Conservation (phyloP, 2,329 filamentous ascomycete species). For the Knufia fluminis region DNA sequence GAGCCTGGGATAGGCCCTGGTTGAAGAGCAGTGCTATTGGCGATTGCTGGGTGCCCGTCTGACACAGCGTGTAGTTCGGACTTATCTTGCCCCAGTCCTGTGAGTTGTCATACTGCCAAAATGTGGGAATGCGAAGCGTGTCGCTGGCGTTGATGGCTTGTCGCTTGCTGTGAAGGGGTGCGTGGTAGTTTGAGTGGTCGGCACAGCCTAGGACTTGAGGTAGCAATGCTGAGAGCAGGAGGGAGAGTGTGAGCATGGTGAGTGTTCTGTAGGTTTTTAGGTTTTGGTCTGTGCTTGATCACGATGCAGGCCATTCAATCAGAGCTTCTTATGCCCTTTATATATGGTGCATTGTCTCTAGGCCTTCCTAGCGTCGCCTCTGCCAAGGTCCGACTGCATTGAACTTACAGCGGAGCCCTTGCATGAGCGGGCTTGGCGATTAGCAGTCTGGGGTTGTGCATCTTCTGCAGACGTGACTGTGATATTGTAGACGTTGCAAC, state of each 20-base stretch:
- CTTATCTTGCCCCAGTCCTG: conserved; percentile 8
- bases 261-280: too few species aligned
- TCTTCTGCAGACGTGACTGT: too few species aligned
- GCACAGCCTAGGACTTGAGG: conserved; percentile 8
- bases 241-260: not conserved
- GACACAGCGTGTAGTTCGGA: conserved; percentile 36
- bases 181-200: conserved; percentile 1
- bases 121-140: conserved; percentile 6
- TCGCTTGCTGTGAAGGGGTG: not conserved
- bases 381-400: too few species aligned
- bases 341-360: too few species aligned
- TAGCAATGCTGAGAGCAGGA: not conserved
- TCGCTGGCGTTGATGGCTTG: not conserved
- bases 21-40: conserved; percentile 38
- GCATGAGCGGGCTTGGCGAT: too few species aligned
- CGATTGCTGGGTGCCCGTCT: conserved; percentile 43
- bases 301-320: too few species aligned
- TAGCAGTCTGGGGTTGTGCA: too few species aligned
- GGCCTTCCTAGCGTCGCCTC: too few species aligned
- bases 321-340: too few species aligned
- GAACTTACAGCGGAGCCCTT: too few species aligned
- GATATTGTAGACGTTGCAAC: too few species aligned
- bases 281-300: too few species aligned
- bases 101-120: conserved; percentile 12
- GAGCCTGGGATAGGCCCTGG: conserved; percentile 33